phyloP scores from a whole-genome alignment of 305 asterid species.

The Fraxinus albicans region DNA sequence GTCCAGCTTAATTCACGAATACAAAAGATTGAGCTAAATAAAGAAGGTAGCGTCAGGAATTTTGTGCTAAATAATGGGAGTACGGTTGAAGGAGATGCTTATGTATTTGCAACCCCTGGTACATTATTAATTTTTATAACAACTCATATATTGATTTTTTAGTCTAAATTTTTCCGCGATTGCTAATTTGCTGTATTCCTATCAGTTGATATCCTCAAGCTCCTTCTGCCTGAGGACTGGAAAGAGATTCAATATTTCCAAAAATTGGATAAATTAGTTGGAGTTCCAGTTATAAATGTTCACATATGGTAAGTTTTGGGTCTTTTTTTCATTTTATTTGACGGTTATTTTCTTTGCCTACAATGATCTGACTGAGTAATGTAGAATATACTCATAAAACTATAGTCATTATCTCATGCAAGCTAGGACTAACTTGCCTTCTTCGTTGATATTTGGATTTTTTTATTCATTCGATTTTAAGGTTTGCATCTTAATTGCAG shows the following conservation, averaged over 20 bases:
- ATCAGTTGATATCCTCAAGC: slow-evolving; percentile 88
- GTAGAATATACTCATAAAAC: not conserved
- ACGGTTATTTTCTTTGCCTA: not conserved
- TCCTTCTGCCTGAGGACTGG: slow-evolving; percentile 89
- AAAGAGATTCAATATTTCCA: slow-evolving; percentile 75
- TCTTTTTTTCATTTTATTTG: not conserved
- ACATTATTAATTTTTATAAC: slow-evolving; percentile 15
- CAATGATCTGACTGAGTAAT: not conserved
- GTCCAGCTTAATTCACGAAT: slow-evolving; percentile 75
- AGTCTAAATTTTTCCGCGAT: not conserved
- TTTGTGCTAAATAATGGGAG: slow-evolving; percentile 63
- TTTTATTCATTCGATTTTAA: not conserved
- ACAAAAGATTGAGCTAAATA: slow-evolving; percentile 69
- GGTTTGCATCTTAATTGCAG: slow-evolving; percentile 45
- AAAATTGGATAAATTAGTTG: slow-evolving; percentile 82
- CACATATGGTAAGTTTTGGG: slow-evolving; percentile 75
- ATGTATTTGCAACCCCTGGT: slow-evolving; percentile 95
- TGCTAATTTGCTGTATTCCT: slow-evolving; percentile 12
- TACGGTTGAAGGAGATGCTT: slow-evolving; percentile 76
- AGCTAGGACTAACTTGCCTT: not conserved
- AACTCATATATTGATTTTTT: not conserved
- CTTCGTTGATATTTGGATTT: not conserved
- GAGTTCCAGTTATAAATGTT: slow-evolving; percentile 96
- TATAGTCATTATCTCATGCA: not conserved
- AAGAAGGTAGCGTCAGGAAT: slow-evolving; percentile 68